phyloP scores from a whole-genome alignment of 805 yeast genomes.

The Starmerella bacillaris region DNA sequence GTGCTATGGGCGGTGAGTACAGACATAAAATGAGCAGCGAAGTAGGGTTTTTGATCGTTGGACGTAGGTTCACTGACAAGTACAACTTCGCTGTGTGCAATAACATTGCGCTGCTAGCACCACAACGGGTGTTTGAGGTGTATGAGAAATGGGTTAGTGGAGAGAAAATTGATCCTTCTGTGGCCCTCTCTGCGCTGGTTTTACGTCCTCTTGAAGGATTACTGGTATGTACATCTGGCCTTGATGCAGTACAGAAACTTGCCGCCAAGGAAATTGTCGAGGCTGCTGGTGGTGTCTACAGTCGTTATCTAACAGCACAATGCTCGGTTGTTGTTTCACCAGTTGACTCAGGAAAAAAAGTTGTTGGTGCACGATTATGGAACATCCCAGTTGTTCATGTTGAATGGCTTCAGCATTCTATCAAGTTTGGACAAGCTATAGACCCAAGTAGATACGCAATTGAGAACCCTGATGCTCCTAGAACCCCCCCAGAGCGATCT shows the following conservation, averaged over 20 bases:
- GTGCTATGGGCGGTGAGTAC: conserved; percentile 15
- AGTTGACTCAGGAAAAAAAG: conserved; percentile 21
- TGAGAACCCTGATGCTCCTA: conserved; percentile 4
- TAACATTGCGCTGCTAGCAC: conserved; percentile 40
- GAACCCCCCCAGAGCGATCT: conserved; percentile 5
- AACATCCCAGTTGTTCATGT: conserved; percentile 28
- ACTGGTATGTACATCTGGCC: conserved; percentile 26
- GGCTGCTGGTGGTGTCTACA: conserved; percentile 23
- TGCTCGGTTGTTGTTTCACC: conserved; percentile 22
- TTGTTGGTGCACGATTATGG: conserved; percentile 25
- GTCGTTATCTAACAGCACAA: conserved; percentile 17
- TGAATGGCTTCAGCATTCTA: conserved; percentile 29
- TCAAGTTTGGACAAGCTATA: conserved; percentile 27
- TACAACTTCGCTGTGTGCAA: conserved; percentile 32
- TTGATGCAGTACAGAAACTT: conserved; percentile 18
- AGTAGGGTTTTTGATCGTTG: conserved; percentile 32
- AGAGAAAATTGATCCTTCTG: conserved; percentile 20
- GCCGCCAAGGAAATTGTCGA: conserved; percentile 18
- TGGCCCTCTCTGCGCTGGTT: conserved; percentile 15
- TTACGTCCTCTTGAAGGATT: conserved; percentile 21
- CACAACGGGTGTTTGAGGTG: conserved; percentile 29
- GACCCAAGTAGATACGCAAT: conserved; percentile 23
- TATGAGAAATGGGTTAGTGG: conserved; percentile 39
- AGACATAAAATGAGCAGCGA: conserved; percentile 5
- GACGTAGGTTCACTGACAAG: conserved; percentile 34